Base-by-base conservation (phyloP, 2,329 filamentous ascomycete genomes). In the Elsinoe australis region DNA sequence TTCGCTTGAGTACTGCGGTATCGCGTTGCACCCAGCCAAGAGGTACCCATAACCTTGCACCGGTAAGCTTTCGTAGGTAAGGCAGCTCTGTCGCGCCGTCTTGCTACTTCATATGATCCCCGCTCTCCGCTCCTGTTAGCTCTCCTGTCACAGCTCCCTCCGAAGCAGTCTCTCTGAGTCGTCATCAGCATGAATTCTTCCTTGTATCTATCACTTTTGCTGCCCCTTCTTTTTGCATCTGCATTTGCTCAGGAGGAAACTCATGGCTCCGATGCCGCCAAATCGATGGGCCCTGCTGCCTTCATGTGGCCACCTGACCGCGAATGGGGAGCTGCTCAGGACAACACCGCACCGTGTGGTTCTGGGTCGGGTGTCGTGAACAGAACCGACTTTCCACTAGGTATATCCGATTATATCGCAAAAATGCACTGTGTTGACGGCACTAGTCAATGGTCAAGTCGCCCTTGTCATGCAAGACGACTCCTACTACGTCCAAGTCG, bases 301-400 rank as follows among this genome's bases (percentile, higher is more conserved):
- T 79, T 82, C 58, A 65, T 80, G 61, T 82, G 78, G 77, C 78
- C 78, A 3, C 58, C 67, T 10, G 76, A 80, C 60, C 68, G 78
- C 45, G 64, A 66, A 32, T 82, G 77, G 76, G 67, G 67, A 42
- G 73, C 70, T 22, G 66, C 67, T 9, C 62, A 70, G 29, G 78
- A 81, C 56, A 80, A 80, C 55, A 73, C 60, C 4, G 67, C 71
- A 5, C 78, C 78, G 0, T 82, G 79, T 56, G 78, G 78, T 46
- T 78, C 75, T 8, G 61, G 64, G 8, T 65, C 67, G 12, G 64
- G 66, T 1, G 64, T 70, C 2, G 62, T 61, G 0, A 76, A 76
- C 52, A 65, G 78, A 48, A 80, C 76, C 0, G 58, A 70, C 3
- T 81, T 80, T 52, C 79, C 78, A 18, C 55, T 82, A 17, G 62